A percentile compares a stretch with the other conserved stretches of the same genome.
Evolutionary conservation across 306 rosid species (phyloP).

Genomic region (Argentina anserina): DNA sequence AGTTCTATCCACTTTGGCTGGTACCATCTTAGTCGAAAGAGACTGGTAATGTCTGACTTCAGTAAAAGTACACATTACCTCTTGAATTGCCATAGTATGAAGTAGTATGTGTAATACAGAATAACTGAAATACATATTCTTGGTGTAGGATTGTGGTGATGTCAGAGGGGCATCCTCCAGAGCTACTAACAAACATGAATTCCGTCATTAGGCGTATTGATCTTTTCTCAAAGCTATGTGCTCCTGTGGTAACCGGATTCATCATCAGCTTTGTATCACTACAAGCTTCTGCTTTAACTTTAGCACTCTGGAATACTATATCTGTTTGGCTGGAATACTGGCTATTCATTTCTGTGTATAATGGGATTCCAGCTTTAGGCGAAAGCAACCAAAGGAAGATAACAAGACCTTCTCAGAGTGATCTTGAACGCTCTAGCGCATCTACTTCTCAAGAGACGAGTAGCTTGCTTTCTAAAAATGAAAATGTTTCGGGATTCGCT

Average conservation of each 20-base stretch:
- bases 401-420: slow-evolving; percentile 33
- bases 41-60: slow-evolving; percentile 63
- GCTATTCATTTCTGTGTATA: slow-evolving; percentile 73
- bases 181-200: slow-evolving; percentile 61
- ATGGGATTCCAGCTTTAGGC: slow-evolving; percentile 66
- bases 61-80: background rate
- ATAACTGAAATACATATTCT: background rate
- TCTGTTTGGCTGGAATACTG: slow-evolving; percentile 81
- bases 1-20: slow-evolving; percentile 79
- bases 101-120: background rate
- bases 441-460: slow-evolving; percentile 30
- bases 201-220: slow-evolving; percentile 76
- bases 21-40: slow-evolving; percentile 87
- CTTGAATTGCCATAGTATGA: background rate
- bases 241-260: slow-evolving; percentile 83
- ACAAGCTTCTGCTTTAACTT: slow-evolving; percentile 69
- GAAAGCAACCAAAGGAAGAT: slow-evolving; percentile 52
- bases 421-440: slow-evolving; percentile 24
- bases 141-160: slow-evolving; percentile 76
- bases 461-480: slow-evolving; percentile 26
- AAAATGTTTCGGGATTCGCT: background rate
- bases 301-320: slow-evolving; percentile 66
- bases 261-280: slow-evolving; percentile 78
- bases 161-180: slow-evolving; percentile 64
- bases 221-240: slow-evolving; percentile 71